Evolutionary conservation across 306 rosid genomes (phyloP).

Genomic region (Hippophae gyantsensis): DNA sequence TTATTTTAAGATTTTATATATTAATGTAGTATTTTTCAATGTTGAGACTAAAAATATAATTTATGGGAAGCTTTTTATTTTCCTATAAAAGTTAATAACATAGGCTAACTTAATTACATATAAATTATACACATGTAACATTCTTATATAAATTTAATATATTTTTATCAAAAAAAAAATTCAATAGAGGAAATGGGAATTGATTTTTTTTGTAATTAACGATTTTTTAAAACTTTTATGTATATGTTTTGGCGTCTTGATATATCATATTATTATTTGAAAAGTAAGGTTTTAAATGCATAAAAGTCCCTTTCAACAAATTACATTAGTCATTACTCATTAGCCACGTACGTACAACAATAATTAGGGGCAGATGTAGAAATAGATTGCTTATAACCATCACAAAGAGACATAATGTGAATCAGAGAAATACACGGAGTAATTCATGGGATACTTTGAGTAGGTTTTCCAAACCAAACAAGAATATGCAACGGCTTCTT

Average conservation of each 20-base stretch:
- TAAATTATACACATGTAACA: too few relatives aligned
- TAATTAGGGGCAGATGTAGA: neutral
- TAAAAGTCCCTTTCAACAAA: conserved; percentile 23
- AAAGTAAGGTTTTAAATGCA: neutral
- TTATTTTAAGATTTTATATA: too few relatives aligned
- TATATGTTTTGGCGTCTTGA: neutral
- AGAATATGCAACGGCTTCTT: conserved; percentile 33
- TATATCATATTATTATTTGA: neutral
- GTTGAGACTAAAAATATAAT: too few relatives aligned
- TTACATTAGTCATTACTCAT: neutral
- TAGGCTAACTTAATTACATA: too few relatives aligned
- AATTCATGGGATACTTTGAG: conserved; percentile 34
- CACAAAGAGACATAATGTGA: conserved; percentile 20
- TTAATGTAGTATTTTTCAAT: too few relatives aligned
- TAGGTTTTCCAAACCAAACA: conserved; percentile 47
- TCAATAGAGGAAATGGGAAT: too few relatives aligned
- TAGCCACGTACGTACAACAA: neutral
- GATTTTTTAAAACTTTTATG: too few relatives aligned
- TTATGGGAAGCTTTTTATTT: too few relatives aligned
- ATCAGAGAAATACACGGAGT: conserved; percentile 31
- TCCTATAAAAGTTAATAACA: too few relatives aligned
- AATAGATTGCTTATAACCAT: conserved; percentile 26
- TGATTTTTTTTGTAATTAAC: too few relatives aligned
- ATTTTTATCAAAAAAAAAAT: too few relatives aligned
- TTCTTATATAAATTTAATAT: too few relatives aligned